Base-by-base conservation (phyloP, 495 filamentous ascomycete species). In the Aspergillus bridgeri region DNA sequence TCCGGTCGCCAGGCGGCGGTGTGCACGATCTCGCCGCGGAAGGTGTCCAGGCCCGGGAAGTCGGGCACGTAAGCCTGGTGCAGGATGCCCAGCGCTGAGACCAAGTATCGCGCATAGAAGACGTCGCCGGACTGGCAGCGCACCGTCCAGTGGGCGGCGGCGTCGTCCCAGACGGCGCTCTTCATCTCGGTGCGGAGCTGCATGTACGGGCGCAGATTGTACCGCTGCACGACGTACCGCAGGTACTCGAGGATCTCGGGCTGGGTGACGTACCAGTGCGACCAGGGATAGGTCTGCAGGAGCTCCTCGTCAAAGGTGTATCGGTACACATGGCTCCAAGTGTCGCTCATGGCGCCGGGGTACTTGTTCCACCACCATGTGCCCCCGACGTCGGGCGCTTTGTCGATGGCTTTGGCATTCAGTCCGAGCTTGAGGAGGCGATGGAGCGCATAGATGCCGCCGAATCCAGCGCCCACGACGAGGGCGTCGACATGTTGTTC, bases 391-490 rank as follows among this genome's bases (percentile, higher is more conserved):
- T 72, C 71, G 8, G 9, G 11, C 18, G 75, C 80, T 1, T 71
- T 68, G 47, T 85, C 82, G 43, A 79, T 70, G 5, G 77, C 51
- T 21, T 75, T 70, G n/a, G 67, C 69, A 2, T 57, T 68, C 38
- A 77, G 63, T 0, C 74, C 73, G 11, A 56, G 52, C n/a, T 77
- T 60, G 5, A 68, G 59, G 5, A 82, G 66, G 15, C 52, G 24
- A n/a, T 80, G 55, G 21, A 75, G 63, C 9, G 58, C 51, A 53
- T 74, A 78, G 38, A 73, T 64, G 0, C 77, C 67, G 5, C 71
- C 69, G 44, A 83, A 82, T 9, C 81, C 81, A 18, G 75, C 75
- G 8, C 81, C 82, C 15, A 85, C 78, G 45, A 84, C 70, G 24
- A 84, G 68, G 43, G 71, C 76, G 56, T 84, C 81, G 42, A 79